Evolutionary conservation across 441 rosid genomes (phyloP), one percentile per base, ranked within the genome.

Genomic region (Omphalea diandra): DNA sequence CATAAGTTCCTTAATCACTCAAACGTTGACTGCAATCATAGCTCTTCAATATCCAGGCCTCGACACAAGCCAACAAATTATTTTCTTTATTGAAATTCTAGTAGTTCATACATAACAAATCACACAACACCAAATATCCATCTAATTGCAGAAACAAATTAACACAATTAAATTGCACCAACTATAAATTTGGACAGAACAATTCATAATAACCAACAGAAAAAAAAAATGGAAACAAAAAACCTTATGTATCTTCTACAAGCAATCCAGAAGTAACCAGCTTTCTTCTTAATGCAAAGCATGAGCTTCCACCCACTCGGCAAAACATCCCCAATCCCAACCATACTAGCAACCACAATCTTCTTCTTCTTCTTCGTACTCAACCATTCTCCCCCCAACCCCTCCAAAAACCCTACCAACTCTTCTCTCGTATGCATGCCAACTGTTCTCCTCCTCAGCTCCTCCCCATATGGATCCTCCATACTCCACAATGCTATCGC

Each of bases 301-400:
- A 87, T 67, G 60, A 90, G 84, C 87, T 81, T 90, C 97, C 97
- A 90, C 14, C 88, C 90, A 10, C 62, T 56, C 0, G 94, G 92
- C 80, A 87, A 74, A 7, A 50, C 65, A 57, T 82, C 80, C 24
- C 90, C 89, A n/a, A n/a, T n/a, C n/a, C n/a, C n/a, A 3, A 90
- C 81, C 62, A 71, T 24, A 64, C 79, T 55, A 3, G 94, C 94
- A 72, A 84, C 86, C 18, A 88, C 87, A 77, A 88, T 80, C 83
- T 76, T 90, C 84, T 90, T 84, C 83, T 81, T 90, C 80, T 82
- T 88, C 84, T 90, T 87, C 67, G 81, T 79, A 72, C 87, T 87
- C 9, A 84, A 73, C 92, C 97, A 85, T 17, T 85, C 82, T 65
- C 92, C 94, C 44, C 82, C 86, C 76, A 88, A 71, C 36, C 82